phyloP scores from a whole-genome alignment of 2,329 filamentous ascomycete species.

The Aspergillus bombycis region DNA sequence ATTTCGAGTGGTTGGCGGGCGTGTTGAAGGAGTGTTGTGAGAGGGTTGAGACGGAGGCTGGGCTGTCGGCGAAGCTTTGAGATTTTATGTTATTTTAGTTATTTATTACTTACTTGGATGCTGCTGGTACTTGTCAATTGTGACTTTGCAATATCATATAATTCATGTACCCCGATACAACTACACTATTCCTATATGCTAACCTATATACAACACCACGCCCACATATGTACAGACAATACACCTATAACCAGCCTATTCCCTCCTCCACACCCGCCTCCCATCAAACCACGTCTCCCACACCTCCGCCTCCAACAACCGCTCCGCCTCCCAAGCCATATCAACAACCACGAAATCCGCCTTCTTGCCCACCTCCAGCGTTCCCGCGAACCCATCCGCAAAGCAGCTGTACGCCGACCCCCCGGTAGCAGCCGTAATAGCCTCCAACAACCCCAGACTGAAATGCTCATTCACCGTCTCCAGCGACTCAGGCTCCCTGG shows the following conservation, averaged over 20 bases:
- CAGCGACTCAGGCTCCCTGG: slow-evolving; percentile 39
- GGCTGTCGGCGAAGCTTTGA: background rate
- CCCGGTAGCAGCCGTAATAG: slow-evolving; percentile 47
- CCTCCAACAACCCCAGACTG: slow-evolving; percentile 43
- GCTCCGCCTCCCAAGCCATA: slow-evolving; percentile 43
- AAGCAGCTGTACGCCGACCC: slow-evolving; percentile 52
- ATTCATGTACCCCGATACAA: too few species aligned
- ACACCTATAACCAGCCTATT: background rate
- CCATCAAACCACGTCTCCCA: slow-evolving; percentile 50
- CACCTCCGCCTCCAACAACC: slow-evolving; percentile 44
- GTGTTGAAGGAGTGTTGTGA: slow-evolving; percentile 62
- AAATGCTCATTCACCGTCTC: slow-evolving; percentile 48
- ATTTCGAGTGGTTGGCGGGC: slow-evolving; percentile 72
- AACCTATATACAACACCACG: too few species aligned
- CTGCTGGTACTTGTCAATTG: too few species aligned
- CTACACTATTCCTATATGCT: too few species aligned
- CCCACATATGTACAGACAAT: too few species aligned
- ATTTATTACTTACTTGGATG: too few species aligned
- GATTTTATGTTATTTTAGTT: background rate
- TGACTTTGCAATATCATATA: too few species aligned
- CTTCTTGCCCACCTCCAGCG: slow-evolving; percentile 42
- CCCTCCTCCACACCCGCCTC: slow-evolving; percentile 27
- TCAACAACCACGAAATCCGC: slow-evolving; percentile 51
- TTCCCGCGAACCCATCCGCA: slow-evolving; percentile 43
- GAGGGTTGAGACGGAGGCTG: slow-evolving; percentile 50